Percentiles rank a stretch among this genome's conserved stretches.
These are phyloP conservation scores for Puccinia hordei DNA, from an alignment of 1,284 basidiomycete species.

Conservation along the genomic window DNA sequence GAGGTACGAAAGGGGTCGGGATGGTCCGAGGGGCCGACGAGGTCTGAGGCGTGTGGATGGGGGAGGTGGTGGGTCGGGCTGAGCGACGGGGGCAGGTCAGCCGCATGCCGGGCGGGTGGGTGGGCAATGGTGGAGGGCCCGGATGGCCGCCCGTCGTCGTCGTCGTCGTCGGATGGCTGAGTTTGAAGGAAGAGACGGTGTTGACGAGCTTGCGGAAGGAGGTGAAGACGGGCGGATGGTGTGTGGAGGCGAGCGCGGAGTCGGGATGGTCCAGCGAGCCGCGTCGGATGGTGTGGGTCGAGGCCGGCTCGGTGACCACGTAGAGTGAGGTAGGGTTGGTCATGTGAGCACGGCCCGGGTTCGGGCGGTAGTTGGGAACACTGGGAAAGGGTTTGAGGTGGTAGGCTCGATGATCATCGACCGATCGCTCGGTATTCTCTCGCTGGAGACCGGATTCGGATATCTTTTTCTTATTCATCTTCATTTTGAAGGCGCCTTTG, in stretches of 20 bases:
- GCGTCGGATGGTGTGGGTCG: background rate
- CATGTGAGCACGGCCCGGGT: too few relatives aligned
- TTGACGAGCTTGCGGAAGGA: slow-evolving; percentile 1
- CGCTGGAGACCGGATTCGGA: background rate
- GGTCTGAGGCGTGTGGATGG: too few relatives aligned
- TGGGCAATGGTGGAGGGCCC: background rate
- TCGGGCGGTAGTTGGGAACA: too few relatives aligned
- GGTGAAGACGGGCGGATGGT: background rate
- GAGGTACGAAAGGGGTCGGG: too few relatives aligned
- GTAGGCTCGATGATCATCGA: too few relatives aligned
- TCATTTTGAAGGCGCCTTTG: slow-evolving; percentile 15
- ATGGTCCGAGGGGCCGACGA: too few relatives aligned
- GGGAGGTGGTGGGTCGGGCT: too few relatives aligned
- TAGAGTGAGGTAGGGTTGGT: background rate
- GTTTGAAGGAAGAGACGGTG: background rate
- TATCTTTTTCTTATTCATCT: slow-evolving; percentile 27
- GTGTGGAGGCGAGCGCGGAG: background rate
- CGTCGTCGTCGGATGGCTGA: background rate
- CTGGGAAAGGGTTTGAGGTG: too few relatives aligned
- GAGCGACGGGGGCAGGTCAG: too few relatives aligned
- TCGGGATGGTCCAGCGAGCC: background rate
- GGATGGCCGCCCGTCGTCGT: background rate
- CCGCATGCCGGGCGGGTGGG: too few relatives aligned
- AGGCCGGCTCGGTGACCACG: background rate
- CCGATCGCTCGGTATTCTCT: too few relatives aligned